Conservation (phyloP, 2,329 filamentous ascomycete species). For the Stachybotrys echinatus region DNA sequence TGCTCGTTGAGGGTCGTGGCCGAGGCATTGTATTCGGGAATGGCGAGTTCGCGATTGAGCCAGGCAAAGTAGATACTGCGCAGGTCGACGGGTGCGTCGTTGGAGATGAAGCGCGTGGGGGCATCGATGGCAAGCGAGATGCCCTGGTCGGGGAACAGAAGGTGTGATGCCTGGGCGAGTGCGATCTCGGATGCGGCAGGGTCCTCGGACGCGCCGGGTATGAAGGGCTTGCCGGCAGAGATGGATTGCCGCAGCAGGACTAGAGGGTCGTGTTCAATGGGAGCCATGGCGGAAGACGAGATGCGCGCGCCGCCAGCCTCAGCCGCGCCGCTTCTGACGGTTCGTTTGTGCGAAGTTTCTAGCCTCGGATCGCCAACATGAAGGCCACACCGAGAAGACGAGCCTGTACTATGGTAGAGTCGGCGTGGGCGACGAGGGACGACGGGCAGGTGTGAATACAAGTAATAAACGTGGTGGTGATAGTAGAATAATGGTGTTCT, state of each 20-base stretch:
- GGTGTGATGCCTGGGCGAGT: constrained; percentile 71
- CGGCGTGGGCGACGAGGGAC: too few species aligned
- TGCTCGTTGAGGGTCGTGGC: constrained; percentile 77
- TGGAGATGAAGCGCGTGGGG: constrained; percentile 83
- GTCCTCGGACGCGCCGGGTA: constrained; percentile 68
- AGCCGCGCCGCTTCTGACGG: not conserved
- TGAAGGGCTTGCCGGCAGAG: constrained; percentile 60
- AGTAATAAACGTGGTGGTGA: too few species aligned
- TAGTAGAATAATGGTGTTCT: too few species aligned
- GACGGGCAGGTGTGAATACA: too few species aligned
- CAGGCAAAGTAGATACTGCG: constrained; percentile 96
- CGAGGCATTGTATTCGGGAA: constrained; percentile 85
- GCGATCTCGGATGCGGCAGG: constrained; percentile 54
- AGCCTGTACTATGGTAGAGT: not conserved
- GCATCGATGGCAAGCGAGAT: constrained; percentile 63
- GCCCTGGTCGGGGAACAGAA: constrained; percentile 64
- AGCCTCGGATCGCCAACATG: too few species aligned
- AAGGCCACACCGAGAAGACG: not conserved
- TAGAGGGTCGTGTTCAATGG: constrained; percentile 67
- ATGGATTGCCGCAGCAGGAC: constrained; percentile 81
- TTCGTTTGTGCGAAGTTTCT: too few species aligned
- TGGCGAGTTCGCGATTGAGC: constrained; percentile 84
- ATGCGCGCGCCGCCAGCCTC: not conserved
- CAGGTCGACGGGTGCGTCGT: constrained; percentile 70
- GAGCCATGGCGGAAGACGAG: constrained; percentile 42